A percentile compares a stretch with the other conserved stretches of the same genome.
Evolutionary conservation across 2,329 filamentous ascomycete genomes (phyloP).

Genomic region (Lasiodiplodia sp.): DNA sequence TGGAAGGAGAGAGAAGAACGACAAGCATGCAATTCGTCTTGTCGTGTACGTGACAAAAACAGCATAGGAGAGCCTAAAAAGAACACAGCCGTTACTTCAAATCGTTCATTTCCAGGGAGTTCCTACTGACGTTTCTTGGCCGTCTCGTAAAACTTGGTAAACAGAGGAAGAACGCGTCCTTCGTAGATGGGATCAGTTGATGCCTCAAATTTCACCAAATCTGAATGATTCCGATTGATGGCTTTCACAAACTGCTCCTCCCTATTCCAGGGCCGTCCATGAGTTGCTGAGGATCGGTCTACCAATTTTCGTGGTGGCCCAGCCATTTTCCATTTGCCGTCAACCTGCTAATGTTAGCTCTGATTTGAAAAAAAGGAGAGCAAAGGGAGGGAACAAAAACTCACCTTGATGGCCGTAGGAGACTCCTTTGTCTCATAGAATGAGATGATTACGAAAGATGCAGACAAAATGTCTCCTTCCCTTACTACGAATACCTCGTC

Average conservation of each 20-base stretch:
- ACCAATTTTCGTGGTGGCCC: background rate
- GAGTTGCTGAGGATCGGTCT: background rate
- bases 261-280: background rate
- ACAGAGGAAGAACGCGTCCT: background rate
- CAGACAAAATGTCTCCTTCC: background rate
- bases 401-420: background rate
- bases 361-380: too few relatives aligned
- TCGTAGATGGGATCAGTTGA: background rate
- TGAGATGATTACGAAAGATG: background rate
- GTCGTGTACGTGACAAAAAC: background rate
- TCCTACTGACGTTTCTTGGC: background rate
- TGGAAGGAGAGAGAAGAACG: background rate
- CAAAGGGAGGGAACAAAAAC: too few relatives aligned
- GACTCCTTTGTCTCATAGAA: constrained; percentile 7
- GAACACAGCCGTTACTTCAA: background rate
- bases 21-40: background rate
- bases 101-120: background rate
- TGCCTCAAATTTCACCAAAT: background rate
- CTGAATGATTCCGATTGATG: background rate
- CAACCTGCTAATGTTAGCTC: background rate
- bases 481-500: background rate
- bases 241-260: background rate
- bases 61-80: background rate
- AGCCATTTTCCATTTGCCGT: background rate
- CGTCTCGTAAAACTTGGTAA: background rate